Percentiles rank a stretch among this genome's conserved stretches.
Conservation (phyloP, 2,329 filamentous ascomycete genomes). For the Pyricularia pennisetigena region DNA sequence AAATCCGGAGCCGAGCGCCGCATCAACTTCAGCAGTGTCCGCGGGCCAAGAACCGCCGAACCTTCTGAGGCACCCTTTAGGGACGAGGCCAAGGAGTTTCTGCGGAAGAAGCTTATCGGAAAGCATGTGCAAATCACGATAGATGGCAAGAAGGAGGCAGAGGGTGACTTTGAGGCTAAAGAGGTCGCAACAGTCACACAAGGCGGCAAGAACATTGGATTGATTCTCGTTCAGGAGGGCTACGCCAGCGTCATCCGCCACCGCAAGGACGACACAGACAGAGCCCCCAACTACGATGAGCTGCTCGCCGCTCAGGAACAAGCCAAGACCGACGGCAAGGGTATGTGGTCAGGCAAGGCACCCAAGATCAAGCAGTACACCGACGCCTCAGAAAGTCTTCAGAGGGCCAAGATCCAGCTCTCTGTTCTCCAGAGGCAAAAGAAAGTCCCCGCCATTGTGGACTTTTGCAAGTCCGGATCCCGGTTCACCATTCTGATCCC, state of each 20-base stretch:
- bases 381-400: conserved; percentile 84
- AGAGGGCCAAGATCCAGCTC: conserved; percentile 92
- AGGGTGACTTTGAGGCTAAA: conserved; percentile 84
- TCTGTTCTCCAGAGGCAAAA: conserved; percentile 82
- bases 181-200: conserved; percentile 84
- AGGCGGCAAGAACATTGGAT: conserved; percentile 77
- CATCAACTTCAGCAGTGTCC: conserved; percentile 65
- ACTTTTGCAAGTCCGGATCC: conserved; percentile 96
- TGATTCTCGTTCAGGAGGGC: conserved; percentile 81
- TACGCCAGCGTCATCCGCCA: conserved; percentile 93
- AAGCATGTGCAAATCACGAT: conserved; percentile 87
- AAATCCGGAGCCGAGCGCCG: conserved; percentile 82
- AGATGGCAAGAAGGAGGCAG: conserved; percentile 83
- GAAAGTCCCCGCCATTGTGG: conserved; percentile 85
- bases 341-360: conserved; percentile 89
- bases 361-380: conserved; percentile 73
- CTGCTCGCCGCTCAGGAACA: conserved; percentile 69
- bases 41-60: conserved; percentile 84
- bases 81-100: conserved; percentile 91
- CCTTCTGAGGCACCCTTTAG: conserved; percentile 79
- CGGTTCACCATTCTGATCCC: conserved; percentile 88
- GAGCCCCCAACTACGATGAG: conserved; percentile 89
- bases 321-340: conserved; percentile 81
- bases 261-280: conserved; percentile 86
- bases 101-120: conserved; percentile 88